These are phyloP conservation scores for Tritrichomonas foetus DNA, from an alignment of 208 protist genomes.

Conservation along the genomic window DNA sequence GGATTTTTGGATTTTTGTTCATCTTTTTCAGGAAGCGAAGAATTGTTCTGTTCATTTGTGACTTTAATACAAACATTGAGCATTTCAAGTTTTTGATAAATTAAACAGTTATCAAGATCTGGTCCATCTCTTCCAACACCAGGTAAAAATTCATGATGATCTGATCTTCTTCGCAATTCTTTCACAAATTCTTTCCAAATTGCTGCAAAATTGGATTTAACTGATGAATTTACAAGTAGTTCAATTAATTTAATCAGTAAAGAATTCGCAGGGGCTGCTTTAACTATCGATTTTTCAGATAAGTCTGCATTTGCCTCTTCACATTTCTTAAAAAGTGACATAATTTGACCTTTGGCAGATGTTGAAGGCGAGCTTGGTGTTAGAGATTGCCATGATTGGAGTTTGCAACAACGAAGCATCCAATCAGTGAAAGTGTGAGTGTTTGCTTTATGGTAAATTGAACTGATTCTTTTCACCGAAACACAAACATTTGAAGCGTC, in stretches of 20 bases:
- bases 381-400: no score
- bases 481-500: background rate
- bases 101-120: background rate
- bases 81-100: conserved; percentile 36
- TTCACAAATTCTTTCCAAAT: background rate
- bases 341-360: no score
- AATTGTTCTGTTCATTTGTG: background rate
- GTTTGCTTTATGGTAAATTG: background rate
- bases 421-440: background rate
- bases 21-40: background rate
- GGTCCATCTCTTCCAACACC: background rate
- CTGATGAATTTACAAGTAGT: background rate
- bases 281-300: background rate
- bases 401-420: no score
- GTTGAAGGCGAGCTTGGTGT: no score
- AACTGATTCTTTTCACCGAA: background rate
- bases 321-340: no score
- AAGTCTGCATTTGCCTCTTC: no score
- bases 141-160: background rate
- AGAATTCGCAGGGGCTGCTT: background rate
- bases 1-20: background rate
- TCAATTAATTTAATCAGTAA: background rate
- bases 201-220: background rate
- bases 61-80: background rate
- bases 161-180: background rate